These are phyloP conservation scores for Sclerotinia subarctica DNA, from an alignment of 2,329 filamentous ascomycete genomes.

Conservation along the genomic window DNA sequence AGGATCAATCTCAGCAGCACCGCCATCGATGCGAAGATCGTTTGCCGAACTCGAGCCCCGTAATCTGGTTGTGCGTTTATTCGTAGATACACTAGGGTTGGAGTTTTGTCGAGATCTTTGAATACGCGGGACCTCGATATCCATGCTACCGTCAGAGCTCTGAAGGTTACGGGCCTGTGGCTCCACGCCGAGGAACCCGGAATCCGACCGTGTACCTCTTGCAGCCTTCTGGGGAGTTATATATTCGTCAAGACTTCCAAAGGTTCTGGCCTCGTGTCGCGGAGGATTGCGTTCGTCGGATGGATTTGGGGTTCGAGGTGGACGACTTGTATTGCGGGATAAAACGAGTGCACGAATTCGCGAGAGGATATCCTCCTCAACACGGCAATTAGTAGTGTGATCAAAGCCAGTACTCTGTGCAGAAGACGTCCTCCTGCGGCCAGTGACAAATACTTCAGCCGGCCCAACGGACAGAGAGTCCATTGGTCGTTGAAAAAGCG, in stretches of 20 bases:
- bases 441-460: slow-evolving; percentile 20
- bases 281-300: slow-evolving; percentile 29
- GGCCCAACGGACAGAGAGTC: slow-evolving; percentile 23
- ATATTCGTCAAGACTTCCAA: slow-evolving; percentile 28
- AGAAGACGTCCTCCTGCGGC: slow-evolving; percentile 28
- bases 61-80: slow-evolving; percentile 10
- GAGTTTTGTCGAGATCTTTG: slow-evolving; percentile 16
- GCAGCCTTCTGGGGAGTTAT: background rate
- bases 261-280: slow-evolving; percentile 18
- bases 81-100: background rate
- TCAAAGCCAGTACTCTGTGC: slow-evolving; percentile 30
- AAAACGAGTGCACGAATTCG: slow-evolving; percentile 35
- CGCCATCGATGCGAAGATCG: slow-evolving; percentile 19
- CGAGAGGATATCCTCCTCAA: slow-evolving; percentile 35
- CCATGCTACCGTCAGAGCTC: slow-evolving; percentile 22
- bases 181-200: slow-evolving; percentile 22
- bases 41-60: slow-evolving; percentile 25
- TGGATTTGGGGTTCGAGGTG: slow-evolving; percentile 32
- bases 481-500: slow-evolving; percentile 27
- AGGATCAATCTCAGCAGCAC: slow-evolving; percentile 8
- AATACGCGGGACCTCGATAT: slow-evolving; percentile 3
- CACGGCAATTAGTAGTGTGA: slow-evolving; percentile 26
- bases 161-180: slow-evolving; percentile 9
- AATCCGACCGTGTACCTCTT: slow-evolving; percentile 28
- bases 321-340: slow-evolving; percentile 30